Evolutionary conservation across 2,329 filamentous ascomycete genomes (phyloP).

Genomic region (Talaromyces amestolkiae): DNA sequence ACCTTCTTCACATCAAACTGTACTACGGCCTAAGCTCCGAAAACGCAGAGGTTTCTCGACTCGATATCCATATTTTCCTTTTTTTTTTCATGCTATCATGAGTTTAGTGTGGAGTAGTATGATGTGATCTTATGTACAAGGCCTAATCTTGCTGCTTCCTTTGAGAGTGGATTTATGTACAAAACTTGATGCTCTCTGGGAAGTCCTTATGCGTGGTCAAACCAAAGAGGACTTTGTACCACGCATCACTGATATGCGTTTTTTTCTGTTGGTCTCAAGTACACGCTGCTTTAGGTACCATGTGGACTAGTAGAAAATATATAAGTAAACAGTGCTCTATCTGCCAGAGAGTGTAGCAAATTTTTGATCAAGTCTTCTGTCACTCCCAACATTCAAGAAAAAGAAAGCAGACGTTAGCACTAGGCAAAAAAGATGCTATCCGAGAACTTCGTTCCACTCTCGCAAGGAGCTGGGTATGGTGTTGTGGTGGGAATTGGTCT

Average conservation of each 20-base stretch:
- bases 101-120: slow-evolving; percentile 14
- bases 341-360: neutral
- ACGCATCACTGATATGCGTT: neutral
- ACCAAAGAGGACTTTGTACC: neutral
- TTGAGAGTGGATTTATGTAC: neutral
- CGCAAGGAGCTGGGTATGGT: slow-evolving; percentile 15
- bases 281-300: neutral
- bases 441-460: slow-evolving; percentile 2
- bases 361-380: neutral
- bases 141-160: neutral
- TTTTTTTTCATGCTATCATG: neutral
- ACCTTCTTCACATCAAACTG: neutral
- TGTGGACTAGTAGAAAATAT: neutral
- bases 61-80: neutral
- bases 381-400: neutral
- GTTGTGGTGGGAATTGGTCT: slow-evolving; percentile 17
- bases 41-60: neutral
- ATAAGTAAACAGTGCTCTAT: neutral
- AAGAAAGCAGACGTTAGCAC: neutral
- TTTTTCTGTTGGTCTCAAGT: neutral
- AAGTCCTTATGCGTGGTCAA: neutral
- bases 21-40: neutral
- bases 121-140: neutral
- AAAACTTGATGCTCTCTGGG: neutral
- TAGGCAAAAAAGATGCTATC: slow-evolving; percentile 3